Conservation (phyloP, 2,329 filamentous ascomycete genomes). For the Sporothrix sp. region DNA sequence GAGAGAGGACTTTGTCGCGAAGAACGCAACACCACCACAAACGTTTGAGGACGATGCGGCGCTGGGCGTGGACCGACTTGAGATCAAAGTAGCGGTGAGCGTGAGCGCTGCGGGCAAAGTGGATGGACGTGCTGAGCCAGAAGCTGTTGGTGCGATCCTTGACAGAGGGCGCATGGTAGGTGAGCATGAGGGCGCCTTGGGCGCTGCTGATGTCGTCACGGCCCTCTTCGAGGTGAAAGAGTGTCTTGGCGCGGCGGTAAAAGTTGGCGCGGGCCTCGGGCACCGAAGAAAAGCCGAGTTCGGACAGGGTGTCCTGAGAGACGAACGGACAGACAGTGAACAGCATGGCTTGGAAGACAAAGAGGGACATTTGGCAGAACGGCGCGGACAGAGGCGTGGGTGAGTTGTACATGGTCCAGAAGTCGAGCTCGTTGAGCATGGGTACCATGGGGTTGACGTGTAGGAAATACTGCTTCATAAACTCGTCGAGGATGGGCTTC, state of each 20-base stretch:
- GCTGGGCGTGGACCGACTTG: slow-evolving; percentile 50
- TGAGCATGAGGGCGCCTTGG: slow-evolving; percentile 34
- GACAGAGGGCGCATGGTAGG: slow-evolving; percentile 27
- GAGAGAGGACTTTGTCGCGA: slow-evolving; percentile 79
- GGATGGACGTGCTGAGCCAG: slow-evolving; percentile 13
- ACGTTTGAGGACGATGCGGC: slow-evolving; percentile 61
- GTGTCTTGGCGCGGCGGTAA: slow-evolving; percentile 23
- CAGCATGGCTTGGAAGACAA: slow-evolving; percentile 36
- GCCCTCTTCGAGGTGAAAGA: slow-evolving; percentile 35
- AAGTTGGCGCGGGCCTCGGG: slow-evolving; percentile 9
- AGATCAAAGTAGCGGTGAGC: slow-evolving; percentile 5
- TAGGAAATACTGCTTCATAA: slow-evolving; percentile 37
- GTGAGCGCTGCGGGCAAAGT: slow-evolving; percentile 8
- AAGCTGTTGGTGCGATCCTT: slow-evolving; percentile 9
- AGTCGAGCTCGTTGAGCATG: slow-evolving; percentile 34
- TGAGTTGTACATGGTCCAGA: slow-evolving; percentile 34
- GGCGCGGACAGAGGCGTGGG: neutral
- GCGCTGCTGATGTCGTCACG: slow-evolving; percentile 30
- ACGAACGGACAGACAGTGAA: slow-evolving; percentile 22
- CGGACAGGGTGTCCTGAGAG: neutral
- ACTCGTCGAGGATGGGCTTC: slow-evolving; percentile 32
- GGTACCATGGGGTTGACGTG: slow-evolving; percentile 36
- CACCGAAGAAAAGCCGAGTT: slow-evolving; percentile 3
- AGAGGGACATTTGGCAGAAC: slow-evolving; percentile 30
- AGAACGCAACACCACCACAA: slow-evolving; percentile 99